Conservation (phyloP, 2,329 filamentous ascomycete species). For the Nemania diffusa region DNA sequence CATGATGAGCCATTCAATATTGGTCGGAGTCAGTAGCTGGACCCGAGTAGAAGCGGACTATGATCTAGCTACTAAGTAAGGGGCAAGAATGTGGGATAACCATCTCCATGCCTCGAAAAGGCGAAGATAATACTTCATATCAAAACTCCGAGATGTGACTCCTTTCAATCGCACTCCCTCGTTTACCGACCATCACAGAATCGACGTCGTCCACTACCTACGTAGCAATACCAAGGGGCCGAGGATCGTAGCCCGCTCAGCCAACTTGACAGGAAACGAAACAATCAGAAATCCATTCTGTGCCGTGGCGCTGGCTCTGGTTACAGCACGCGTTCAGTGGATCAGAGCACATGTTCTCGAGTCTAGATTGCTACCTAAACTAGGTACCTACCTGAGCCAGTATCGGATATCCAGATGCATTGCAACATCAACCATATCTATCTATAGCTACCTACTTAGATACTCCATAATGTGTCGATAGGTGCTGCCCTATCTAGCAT, state of each 20-base stretch:
- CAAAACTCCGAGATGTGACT: neutral
- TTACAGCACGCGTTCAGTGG: too few relatives aligned
- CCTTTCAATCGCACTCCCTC: neutral
- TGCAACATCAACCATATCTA: constrained; percentile 3
- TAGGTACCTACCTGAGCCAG: neutral
- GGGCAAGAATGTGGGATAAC: neutral
- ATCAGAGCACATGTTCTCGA: too few relatives aligned
- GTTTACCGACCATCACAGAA: neutral
- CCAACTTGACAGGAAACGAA: neutral
- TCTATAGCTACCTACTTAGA: neutral
- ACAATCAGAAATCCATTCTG: neutral
- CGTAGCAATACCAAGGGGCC: too few relatives aligned
- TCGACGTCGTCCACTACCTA: too few relatives aligned
- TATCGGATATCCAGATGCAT: constrained; percentile 9
- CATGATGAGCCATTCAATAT: neutral
- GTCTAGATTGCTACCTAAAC: too few relatives aligned
- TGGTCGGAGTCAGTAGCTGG: neutral
- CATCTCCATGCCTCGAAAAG: neutral
- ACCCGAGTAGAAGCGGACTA: neutral
- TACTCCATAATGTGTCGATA: too few relatives aligned
- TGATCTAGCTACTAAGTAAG: neutral
- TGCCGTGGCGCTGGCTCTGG: too few relatives aligned
- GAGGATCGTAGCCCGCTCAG: too few relatives aligned
- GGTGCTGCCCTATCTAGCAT: neutral
- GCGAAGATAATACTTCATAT: neutral